phyloP scores from a whole-genome alignment of 2,329 filamentous ascomycete species.

The Aspergillus sp. region DNA sequence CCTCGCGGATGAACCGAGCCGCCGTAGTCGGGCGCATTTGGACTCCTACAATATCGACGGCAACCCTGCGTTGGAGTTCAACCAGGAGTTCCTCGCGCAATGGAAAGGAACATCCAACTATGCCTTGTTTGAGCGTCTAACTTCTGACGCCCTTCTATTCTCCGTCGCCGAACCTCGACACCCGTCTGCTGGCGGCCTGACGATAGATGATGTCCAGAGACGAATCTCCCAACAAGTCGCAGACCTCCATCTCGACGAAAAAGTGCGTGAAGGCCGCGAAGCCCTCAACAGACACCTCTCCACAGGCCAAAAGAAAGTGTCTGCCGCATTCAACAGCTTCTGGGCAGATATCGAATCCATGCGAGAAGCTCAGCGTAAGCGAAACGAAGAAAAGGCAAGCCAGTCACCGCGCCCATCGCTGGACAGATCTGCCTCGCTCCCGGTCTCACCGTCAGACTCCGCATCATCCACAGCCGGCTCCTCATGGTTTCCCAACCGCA shows the following conservation, averaged over 20 bases:
- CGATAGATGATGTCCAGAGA: slow-evolving; percentile 90
- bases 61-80: slow-evolving; percentile 83
- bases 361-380: slow-evolving; percentile 68
- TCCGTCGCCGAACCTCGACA: slow-evolving; percentile 92
- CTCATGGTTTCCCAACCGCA: slow-evolving; percentile 32
- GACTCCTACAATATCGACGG: slow-evolving; percentile 67
- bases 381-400: slow-evolving; percentile 35
- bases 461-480: slow-evolving; percentile 17
- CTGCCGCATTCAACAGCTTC: slow-evolving; percentile 79
- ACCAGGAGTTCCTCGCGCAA: slow-evolving; percentile 77
- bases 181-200: slow-evolving; percentile 87
- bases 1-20: slow-evolving; percentile 45
- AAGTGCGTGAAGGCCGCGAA: slow-evolving; percentile 78
- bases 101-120: slow-evolving; percentile 92
- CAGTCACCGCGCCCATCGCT: slow-evolving; percentile 32
- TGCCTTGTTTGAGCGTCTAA: slow-evolving; percentile 77
- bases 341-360: slow-evolving; percentile 87
- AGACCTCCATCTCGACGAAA: slow-evolving; percentile 89
- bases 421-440: slow-evolving; percentile 27
- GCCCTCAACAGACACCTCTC: slow-evolving; percentile 86
- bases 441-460: slow-evolving; percentile 26
- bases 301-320: slow-evolving; percentile 83
- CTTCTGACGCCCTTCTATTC: slow-evolving; percentile 79
- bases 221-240: slow-evolving; percentile 88
- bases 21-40: slow-evolving; percentile 50